Percentiles rank a stretch among this genome's conserved stretches.
phyloP scores from a whole-genome alignment of 176 grass and related monocot species.

The Carex cristatella region DNA sequence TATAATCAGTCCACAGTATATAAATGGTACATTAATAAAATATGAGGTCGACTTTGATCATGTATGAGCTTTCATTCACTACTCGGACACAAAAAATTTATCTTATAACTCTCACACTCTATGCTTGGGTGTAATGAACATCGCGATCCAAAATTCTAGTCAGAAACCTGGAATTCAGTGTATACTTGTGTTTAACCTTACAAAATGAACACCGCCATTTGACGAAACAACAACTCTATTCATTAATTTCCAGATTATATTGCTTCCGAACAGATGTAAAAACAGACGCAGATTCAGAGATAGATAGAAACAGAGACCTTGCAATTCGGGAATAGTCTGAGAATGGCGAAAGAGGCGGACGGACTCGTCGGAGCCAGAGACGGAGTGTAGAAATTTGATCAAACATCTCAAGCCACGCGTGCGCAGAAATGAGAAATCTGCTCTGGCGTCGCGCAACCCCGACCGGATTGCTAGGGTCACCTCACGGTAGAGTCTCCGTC shows the following conservation, averaged over 20 bases:
- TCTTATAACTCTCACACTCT: neutral
- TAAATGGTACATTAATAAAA: neutral
- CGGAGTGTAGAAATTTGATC: slow-evolving; percentile 70
- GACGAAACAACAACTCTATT: neutral
- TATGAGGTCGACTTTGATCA: neutral
- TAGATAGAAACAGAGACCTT: slow-evolving; percentile 39
- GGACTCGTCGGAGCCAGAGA: slow-evolving; percentile 37
- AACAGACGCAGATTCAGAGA: slow-evolving; percentile 14
- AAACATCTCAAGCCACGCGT: slow-evolving; percentile 55
- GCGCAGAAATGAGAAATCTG: slow-evolving; percentile 95
- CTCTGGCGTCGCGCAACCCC: slow-evolving; percentile 76
- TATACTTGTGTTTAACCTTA: neutral
- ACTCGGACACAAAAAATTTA: neutral
- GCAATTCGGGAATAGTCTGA: slow-evolving; percentile 83
- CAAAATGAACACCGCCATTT: neutral
- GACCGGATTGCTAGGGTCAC: slow-evolving; percentile 82
- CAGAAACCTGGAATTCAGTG: neutral
- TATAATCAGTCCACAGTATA: neutral
- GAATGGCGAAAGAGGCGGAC: slow-evolving; percentile 86
- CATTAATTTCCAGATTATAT: neutral
- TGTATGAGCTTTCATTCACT: neutral
- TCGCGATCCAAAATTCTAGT: neutral
- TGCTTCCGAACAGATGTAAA: neutral
- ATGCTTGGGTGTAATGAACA: neutral
- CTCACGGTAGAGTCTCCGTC: slow-evolving; percentile 78